Evolutionary conservation across 1,284 basidiomycete species (phyloP), one percentile per base, ranked within the genome.

Genomic region (Boletus nobilissimus): DNA sequence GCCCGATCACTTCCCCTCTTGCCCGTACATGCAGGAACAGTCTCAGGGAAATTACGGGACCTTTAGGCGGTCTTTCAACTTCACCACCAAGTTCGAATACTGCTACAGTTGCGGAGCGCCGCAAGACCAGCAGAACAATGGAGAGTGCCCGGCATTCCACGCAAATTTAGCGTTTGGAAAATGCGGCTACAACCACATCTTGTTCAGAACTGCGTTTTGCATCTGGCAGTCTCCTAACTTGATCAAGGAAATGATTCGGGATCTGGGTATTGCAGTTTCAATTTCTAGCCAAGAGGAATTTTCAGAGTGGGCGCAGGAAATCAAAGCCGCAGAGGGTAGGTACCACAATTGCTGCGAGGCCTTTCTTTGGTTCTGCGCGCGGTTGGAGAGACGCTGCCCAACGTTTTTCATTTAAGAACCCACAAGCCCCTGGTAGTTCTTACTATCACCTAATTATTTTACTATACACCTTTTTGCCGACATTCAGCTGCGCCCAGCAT

Each of bases 321-420:
- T 73, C 5, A 39, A 3, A 63, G 51, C 32, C 4, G 10, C 1
- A n/a, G 48, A 72, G 54, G 72, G 72, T n/a, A 54, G 13, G 13
- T 54, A 72, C 39, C 57, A 72, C 39, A 72, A 75, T 18, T 75
- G 72, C 19, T 22, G 34, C 8, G 54, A 73, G 24, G 65, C 54
- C 32, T 73, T 73, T 62, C 72, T 73, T 69, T 73, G 72, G 72
- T 73, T 73, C 40, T 73, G 70, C 29, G 29, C 32, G 34, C 36
- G 62, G 62, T 51, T 74, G 73, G 73, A 74, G 64, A 70, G 14
- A 29, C 40, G 38, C 29, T 4, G n/a, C 22, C 46, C 43, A 3
- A 51, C 67, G 11, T 74, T 74, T 64, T 74, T 74, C 38, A 32
- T 63, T 26, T 74, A 63, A 63, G 13, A 51, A 51, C n/a, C n/a